phyloP scores from a whole-genome alignment of 169 alveolate genomes.

The Theileria sp. region DNA sequence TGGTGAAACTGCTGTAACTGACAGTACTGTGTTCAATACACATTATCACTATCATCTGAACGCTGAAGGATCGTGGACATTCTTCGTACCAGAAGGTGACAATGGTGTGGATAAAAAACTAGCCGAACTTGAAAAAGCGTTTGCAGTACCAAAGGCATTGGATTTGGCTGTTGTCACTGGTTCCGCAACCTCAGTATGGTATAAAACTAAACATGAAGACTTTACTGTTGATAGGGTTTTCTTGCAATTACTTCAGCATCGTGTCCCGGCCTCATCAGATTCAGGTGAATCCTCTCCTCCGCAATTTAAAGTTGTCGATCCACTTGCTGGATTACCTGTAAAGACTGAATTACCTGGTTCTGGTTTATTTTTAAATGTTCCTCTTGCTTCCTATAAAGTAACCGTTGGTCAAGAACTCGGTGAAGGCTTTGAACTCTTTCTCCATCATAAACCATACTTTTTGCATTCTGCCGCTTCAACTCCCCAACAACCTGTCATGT shows the following conservation, averaged over 20 bases:
- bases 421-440: neutral
- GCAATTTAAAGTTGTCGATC: neutral
- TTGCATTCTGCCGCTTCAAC: neutral
- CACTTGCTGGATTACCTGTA: neutral
- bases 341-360: neutral
- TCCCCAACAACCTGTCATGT: neutral
- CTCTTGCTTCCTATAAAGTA: neutral
- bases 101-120: neutral
- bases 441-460: neutral
- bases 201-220: neutral
- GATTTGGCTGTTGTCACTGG: constrained; percentile 2
- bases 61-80: constrained; percentile 1
- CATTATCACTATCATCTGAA: neutral
- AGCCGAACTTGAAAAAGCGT: neutral
- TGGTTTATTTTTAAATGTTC: neutral
- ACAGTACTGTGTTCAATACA: neutral
- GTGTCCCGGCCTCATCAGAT: neutral
- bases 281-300: neutral
- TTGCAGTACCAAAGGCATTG: neutral
- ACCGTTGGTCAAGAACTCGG: neutral
- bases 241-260: neutral
- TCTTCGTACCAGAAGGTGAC: neutral
- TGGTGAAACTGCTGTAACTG: neutral
- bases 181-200: neutral
- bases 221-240: neutral